Evolutionary conservation across 2,329 filamentous ascomycete genomes (phyloP), one percentile per base, ranked within the genome.

Genomic region (Colletotrichum melonis): DNA sequence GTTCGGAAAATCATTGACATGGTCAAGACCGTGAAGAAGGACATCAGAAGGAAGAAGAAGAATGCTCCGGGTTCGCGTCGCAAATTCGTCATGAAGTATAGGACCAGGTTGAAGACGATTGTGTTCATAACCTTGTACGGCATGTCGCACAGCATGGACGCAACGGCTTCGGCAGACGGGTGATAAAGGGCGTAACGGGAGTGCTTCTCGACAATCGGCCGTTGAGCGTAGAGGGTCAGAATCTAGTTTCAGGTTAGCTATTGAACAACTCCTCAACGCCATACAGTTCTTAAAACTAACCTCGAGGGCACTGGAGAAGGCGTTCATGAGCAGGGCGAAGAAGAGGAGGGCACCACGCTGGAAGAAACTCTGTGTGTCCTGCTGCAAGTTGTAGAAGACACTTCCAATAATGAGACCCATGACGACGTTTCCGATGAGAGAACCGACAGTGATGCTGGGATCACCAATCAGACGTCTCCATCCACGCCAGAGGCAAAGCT

Each of bases 181-280:
- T 97, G 95, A 78, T 98, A 97, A 22, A 98, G 88, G 22, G 95
- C 95, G 80, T 97, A 98, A 71, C 93, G 91, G 69, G 88, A 85
- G 78, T 98, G 95, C 81, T 98, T 98, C 80, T 98, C 95, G 73
- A 98, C 94, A 78, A 98, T 97, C 1, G 94, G 93, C 49, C 95
- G 92, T 88, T 98, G 95, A 2, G 94, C 90, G 80, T 97, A 98
- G 5, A 98, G 88, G 0, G 94, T 95, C 42, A 97, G 83, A 80
- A 98, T 97, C 87, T 92, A 73, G 0, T 3, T 11, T 0, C 1
- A 0, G n/a, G 69, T 75, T 12, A 75, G 72, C 19, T 74, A 16
- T 65, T 67, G 19, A 1, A 5, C 1, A 5, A 2, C 22, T 9
- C 2, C 74, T 26, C 73, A 72, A 2, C 75, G 76, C 11, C 2